Evolutionary conservation across 2,329 filamentous ascomycete genomes (phyloP), one percentile per base, ranked within the genome.

Genomic region (Verticillium dahliae): DNA sequence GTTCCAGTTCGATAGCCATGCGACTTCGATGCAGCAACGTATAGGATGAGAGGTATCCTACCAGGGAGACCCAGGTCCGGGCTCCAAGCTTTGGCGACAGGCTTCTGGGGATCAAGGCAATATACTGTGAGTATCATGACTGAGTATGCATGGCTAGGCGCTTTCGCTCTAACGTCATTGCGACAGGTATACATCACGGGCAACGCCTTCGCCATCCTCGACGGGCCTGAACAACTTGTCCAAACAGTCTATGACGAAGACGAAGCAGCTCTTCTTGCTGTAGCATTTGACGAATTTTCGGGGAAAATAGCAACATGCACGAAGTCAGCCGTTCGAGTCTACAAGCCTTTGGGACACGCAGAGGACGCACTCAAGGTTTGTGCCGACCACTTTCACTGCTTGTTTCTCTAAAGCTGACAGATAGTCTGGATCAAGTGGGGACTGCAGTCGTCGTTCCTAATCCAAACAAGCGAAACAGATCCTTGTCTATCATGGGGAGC

Each of bases 211-310:
- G 86, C 95, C 60, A 88, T 99, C 69, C 86, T 98, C 67, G 84
- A 86, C 70, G 89, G 87, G 58, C 85, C 90, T 59, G 82, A 88
- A 64, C 85, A 85, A 60, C 85, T 97, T 65, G 76, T 97, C 38
- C 95, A 99, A 75, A 97, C 93, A 4, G 89, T 96, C 67, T 96
- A 97, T 77, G 88, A 95, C 70, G 90, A 96, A 70, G 86, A 91
- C 66, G 81, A 86, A 31, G 81, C 77, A 15, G 72, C 74, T 37
- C 78, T 98, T 34, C 85, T 92, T 65, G 90, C 92, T 34, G 85
- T 98, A 65, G 84, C 86, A 35, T 85, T 98, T 65, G 91, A 98
- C 70, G 90, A 96, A 71, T 78, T 81, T 18, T 89, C 90, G 9
- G 95, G 93, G 57, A 96, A 91, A 79, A 91, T 98, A 73, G 91